Percentiles rank a stretch among this genome's conserved stretches.
phyloP scores from a whole-genome alignment of 2,329 filamentous ascomycete genomes.

The Trichoderma guizhouense region DNA sequence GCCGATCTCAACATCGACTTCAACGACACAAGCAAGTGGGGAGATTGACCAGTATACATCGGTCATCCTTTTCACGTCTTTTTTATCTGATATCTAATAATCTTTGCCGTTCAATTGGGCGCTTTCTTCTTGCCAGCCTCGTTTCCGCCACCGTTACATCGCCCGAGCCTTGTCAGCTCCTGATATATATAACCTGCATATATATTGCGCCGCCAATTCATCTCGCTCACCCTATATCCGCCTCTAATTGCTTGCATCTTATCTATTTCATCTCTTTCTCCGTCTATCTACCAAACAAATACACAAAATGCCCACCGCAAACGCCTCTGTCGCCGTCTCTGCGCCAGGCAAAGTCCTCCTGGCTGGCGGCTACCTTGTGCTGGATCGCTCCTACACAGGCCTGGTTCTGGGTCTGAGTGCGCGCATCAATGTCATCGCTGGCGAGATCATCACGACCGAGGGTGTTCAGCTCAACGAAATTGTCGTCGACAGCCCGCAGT shows the following conservation, averaged over 20 bases:
- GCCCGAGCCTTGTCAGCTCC: not conserved
- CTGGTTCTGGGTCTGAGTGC: slow-evolving; percentile 66
- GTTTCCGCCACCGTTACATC: not conserved
- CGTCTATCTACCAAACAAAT: not conserved
- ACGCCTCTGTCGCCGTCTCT: slow-evolving; percentile 62
- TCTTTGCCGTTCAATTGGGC: not conserved
- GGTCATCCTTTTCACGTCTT: not conserved
- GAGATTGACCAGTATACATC: not conserved
- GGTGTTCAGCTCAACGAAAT: slow-evolving; percentile 67
- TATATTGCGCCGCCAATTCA: not conserved
- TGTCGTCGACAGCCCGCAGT: slow-evolving; percentile 88
- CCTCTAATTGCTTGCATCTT: not conserved
- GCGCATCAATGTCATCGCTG: slow-evolving; percentile 62
- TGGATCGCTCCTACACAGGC: slow-evolving; percentile 82
- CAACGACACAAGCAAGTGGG: not conserved
- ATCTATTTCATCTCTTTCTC: not conserved
- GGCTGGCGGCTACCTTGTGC: slow-evolving; percentile 89
- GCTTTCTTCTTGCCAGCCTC: not conserved
- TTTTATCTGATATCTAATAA: not conserved
- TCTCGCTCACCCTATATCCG: not conserved
- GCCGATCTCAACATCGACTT: not conserved
- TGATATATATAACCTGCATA: not conserved
- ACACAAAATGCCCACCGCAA: slow-evolving; percentile 18
- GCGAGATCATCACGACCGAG: slow-evolving; percentile 51
- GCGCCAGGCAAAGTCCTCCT: slow-evolving; percentile 95